Percentiles rank a stretch among this genome's conserved stretches.
Evolutionary conservation across 805 yeast genomes (phyloP).

Genomic region (Zygosaccharomyces rouxii): DNA sequence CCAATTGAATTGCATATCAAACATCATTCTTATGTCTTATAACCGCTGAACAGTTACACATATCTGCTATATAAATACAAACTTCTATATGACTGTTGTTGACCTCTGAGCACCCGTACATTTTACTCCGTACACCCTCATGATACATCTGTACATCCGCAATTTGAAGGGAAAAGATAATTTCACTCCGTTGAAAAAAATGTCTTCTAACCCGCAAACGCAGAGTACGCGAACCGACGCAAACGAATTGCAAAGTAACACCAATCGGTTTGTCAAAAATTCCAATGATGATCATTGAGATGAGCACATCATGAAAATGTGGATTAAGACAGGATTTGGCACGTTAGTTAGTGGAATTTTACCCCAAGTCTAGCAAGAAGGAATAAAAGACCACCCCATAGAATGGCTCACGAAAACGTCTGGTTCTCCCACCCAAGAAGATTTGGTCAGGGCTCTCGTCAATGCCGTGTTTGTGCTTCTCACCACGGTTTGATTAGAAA

Average conservation of each 20-base stretch:
- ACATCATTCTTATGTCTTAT: neutral
- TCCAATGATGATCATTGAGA: neutral
- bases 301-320: neutral
- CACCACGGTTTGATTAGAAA: constrained; percentile 99
- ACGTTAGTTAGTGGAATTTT: neutral
- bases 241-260: constrained; percentile 1
- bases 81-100: neutral
- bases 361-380: constrained; percentile 4
- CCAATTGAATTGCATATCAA: neutral
- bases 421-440: constrained; percentile 99
- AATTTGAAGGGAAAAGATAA: neutral
- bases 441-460: constrained; percentile 99
- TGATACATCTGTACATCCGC: neutral
- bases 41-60: neutral
- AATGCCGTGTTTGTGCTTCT: constrained; percentile 98
- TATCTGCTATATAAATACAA: neutral
- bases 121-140: neutral
- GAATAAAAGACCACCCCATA: constrained; percentile 30
- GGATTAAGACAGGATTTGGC: neutral
- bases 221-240: neutral
- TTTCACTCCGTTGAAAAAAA: neutral
- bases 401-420: constrained; percentile 99
- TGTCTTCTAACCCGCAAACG: neutral
- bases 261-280: constrained; percentile 1
- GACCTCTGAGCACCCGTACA: neutral